phyloP scores from a whole-genome alignment of 768 basidiomycete genomes.

The Heimioporus sp. region DNA sequence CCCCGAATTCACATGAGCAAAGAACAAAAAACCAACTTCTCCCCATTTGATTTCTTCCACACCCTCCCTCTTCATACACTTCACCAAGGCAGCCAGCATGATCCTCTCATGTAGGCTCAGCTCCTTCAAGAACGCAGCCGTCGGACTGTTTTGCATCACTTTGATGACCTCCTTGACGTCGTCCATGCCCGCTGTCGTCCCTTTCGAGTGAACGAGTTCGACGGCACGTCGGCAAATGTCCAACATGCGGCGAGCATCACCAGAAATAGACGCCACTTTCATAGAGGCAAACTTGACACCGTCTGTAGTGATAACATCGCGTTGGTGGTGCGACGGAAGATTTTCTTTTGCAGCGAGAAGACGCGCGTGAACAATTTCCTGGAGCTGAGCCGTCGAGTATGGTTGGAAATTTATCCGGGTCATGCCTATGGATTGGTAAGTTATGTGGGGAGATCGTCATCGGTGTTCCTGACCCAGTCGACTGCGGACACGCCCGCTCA shows the following conservation, averaged over 20 bases:
- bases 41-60: slow-evolving; percentile 87
- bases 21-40: slow-evolving; percentile 49
- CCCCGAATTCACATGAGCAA: not conserved
- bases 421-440: slow-evolving; percentile 56
- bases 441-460: not conserved
- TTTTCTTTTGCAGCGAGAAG: slow-evolving; percentile 59
- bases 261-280: slow-evolving; percentile 77
- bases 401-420: slow-evolving; percentile 90
- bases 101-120: slow-evolving; percentile 87
- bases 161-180: slow-evolving; percentile 80
- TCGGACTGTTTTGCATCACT: slow-evolving; percentile 89
- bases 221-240: slow-evolving; percentile 94
- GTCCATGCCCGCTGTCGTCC: slow-evolving; percentile 55
- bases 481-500: slow-evolving; percentile 90
- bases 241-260: slow-evolving; percentile 89
- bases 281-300: slow-evolving; percentile 86
- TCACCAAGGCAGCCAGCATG: slow-evolving; percentile 80
- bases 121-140: slow-evolving; percentile 75
- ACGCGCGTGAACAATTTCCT: slow-evolving; percentile 84
- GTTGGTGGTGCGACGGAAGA: slow-evolving; percentile 41
- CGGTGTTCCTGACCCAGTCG: slow-evolving; percentile 63
- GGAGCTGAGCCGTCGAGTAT: slow-evolving; percentile 75
- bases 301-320: slow-evolving; percentile 58
- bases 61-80: slow-evolving; percentile 80
- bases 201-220: slow-evolving; percentile 61